Percentiles rank a stretch among this genome's conserved stretches.
phyloP scores from a whole-genome alignment of 2,329 filamentous ascomycete genomes.

The Xylariales sp. region DNA sequence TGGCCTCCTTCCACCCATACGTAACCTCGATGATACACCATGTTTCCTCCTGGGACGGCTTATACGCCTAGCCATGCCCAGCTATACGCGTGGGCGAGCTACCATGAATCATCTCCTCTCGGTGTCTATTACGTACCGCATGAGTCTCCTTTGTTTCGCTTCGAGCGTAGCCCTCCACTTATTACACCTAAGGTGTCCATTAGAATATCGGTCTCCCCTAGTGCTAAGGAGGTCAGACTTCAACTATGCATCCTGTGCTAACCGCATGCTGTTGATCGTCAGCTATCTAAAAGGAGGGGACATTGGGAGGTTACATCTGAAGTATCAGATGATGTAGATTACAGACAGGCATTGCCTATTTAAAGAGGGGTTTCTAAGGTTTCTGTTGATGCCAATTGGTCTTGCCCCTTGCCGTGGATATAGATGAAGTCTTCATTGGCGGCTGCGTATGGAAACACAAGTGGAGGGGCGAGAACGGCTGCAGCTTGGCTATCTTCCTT shows the following conservation, averaged over 20 bases:
- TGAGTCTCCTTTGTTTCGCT: background rate
- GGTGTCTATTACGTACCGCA: background rate
- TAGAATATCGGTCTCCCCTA: background rate
- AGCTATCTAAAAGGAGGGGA: constrained; percentile 26
- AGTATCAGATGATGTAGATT: constrained; percentile 45
- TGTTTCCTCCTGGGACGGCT: background rate
- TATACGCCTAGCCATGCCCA: background rate
- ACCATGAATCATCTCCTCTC: background rate
- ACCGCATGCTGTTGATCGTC: constrained; percentile 24
- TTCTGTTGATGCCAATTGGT: constrained; percentile 35
- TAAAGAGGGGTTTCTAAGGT: constrained; percentile 36
- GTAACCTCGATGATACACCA: constrained; percentile 15
- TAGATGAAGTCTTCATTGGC: constrained; percentile 39
- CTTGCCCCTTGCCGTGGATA: constrained; percentile 25
- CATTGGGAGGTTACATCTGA: constrained; percentile 43
- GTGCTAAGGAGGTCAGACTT: background rate
- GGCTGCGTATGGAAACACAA: constrained; percentile 29
- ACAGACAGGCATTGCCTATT: constrained; percentile 41
- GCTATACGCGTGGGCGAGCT: background rate
- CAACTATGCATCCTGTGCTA: constrained; percentile 31
- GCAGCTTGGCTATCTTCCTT: constrained; percentile 35
- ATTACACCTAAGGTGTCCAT: background rate
- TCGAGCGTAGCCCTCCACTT: constrained; percentile 8
- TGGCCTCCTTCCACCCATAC: constrained; percentile 2
- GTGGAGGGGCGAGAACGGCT: constrained; percentile 30